phyloP scores from a whole-genome alignment of 1,284 basidiomycete genomes.

The Apiotrichum montevideense region DNA sequence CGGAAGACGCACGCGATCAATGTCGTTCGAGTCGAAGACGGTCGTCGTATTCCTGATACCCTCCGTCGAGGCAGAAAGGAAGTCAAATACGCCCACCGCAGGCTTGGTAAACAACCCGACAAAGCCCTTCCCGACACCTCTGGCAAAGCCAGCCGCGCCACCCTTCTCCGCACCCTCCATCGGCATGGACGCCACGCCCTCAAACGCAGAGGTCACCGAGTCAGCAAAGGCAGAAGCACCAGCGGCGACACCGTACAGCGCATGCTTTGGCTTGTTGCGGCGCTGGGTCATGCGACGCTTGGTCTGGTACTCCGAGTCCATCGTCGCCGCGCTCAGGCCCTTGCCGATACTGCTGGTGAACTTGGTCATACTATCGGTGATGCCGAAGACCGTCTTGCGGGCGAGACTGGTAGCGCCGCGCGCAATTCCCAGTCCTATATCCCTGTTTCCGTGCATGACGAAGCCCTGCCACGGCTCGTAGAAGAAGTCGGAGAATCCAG shows the following conservation, averaged over 20 bases:
- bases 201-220: conserved; percentile 90
- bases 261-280: conserved; percentile 91
- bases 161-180: conserved; percentile 93
- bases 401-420: conserved; percentile 96
- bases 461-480: conserved; percentile 98
- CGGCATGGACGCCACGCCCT: conserved; percentile 93
- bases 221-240: conserved; percentile 92
- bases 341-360: conserved; percentile 96
- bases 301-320: conserved; percentile 92
- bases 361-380: conserved; percentile 94
- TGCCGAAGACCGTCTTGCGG: conserved; percentile 96
- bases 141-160: conserved; percentile 94
- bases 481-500: conserved; percentile 97
- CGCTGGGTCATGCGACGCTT: conserved; percentile 80
- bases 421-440: conserved; percentile 94
- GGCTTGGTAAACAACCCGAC: conserved; percentile 93
- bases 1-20: conserved; percentile 84
- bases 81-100: conserved; percentile 91
- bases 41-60: conserved; percentile 98
- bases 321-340: conserved; percentile 91
- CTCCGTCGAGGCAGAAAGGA: conserved; percentile 93
- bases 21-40: conserved; percentile 87
- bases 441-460: conserved; percentile 93
- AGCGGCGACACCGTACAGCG: conserved; percentile 90
- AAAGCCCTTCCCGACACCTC: conserved; percentile 92